A percentile compares a stretch with the other conserved stretches of the same genome.
These are phyloP conservation scores for Fusarium verticillioides DNA, from an alignment of 2,329 filamentous ascomycete species.

Conservation along the genomic window DNA sequence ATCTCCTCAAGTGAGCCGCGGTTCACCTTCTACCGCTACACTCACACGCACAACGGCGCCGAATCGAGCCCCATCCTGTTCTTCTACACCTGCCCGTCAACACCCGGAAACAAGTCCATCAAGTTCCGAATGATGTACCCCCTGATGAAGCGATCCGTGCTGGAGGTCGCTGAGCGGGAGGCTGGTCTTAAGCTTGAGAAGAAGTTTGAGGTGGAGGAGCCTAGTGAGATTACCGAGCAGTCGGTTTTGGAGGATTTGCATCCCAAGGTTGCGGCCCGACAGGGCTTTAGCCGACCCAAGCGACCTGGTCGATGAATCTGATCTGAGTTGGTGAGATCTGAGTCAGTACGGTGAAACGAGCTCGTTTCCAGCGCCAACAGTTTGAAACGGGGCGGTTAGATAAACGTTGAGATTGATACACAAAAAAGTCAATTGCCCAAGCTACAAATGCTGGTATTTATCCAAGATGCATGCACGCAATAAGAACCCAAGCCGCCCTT, in stretches of 20 bases:
- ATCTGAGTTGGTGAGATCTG: constrained; percentile 44
- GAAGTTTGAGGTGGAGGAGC: constrained; percentile 75
- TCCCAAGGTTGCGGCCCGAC: constrained; percentile 72
- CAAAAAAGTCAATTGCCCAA: constrained; percentile 43
- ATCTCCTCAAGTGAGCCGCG: constrained; percentile 78
- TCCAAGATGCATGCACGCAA: constrained; percentile 44
- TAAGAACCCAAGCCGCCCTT: constrained; percentile 38
- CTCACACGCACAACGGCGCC: constrained; percentile 64
- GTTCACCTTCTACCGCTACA: constrained; percentile 81
- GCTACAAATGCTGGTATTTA: constrained; percentile 47
- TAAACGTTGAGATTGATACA: constrained; percentile 14
- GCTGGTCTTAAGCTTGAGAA: constrained; percentile 75
- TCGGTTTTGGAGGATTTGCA: constrained; percentile 74
- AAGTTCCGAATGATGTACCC: constrained; percentile 90
- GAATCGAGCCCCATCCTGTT: constrained; percentile 74
- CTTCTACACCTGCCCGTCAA: constrained; percentile 82
- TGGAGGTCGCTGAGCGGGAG: constrained; percentile 72
- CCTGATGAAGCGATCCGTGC: constrained; percentile 73
- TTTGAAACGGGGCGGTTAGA: background rate
- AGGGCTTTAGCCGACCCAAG: constrained; percentile 81
- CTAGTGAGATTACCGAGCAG: constrained; percentile 76
- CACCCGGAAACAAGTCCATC: constrained; percentile 73
- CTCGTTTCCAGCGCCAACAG: background rate
- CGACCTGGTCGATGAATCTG: constrained; percentile 73
- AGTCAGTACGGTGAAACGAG: background rate